Evolutionary conservation across 495 filamentous ascomycete genomes (phyloP).

Genomic region (Penicillium cinerascens): DNA sequence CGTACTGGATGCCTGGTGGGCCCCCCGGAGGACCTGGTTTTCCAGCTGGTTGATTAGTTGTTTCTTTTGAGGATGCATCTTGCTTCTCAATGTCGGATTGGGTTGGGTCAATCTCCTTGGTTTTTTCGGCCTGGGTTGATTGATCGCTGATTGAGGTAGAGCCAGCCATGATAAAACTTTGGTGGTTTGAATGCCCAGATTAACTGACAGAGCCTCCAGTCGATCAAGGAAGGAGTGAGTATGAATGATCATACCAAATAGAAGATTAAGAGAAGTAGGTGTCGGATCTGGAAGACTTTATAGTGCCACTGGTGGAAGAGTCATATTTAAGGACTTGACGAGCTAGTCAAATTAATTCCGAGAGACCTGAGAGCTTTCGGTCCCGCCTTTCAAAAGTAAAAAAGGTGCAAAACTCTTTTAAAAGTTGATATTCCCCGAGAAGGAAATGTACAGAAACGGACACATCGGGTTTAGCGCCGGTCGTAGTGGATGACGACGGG

Average conservation of each 20-base stretch:
- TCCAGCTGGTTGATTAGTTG: neutral
- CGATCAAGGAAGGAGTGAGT: neutral
- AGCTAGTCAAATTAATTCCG: too few species aligned
- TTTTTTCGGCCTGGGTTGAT: neutral
- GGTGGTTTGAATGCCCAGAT: neutral
- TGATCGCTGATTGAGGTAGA: neutral
- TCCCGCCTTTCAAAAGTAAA: neutral
- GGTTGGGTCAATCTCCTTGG: neutral
- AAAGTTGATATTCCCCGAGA: neutral
- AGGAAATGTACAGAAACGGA: neutral
- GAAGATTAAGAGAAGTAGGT: neutral
- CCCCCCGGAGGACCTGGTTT: neutral
- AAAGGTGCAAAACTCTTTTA: neutral
- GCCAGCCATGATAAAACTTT: neutral
- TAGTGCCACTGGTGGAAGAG: too few species aligned
- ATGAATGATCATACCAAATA: neutral
- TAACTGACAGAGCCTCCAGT: neutral
- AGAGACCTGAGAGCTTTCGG: neutral
- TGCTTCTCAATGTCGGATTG: neutral
- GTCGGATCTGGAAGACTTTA: neutral
- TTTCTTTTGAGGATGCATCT: too few species aligned
- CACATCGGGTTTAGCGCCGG: neutral
- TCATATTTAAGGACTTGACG: too few species aligned
- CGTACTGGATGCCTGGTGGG: neutral
- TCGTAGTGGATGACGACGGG: neutral